Evolutionary conservation across 2,329 filamentous ascomycete species (phyloP).

Genomic region (Fusarium kyushuense): DNA sequence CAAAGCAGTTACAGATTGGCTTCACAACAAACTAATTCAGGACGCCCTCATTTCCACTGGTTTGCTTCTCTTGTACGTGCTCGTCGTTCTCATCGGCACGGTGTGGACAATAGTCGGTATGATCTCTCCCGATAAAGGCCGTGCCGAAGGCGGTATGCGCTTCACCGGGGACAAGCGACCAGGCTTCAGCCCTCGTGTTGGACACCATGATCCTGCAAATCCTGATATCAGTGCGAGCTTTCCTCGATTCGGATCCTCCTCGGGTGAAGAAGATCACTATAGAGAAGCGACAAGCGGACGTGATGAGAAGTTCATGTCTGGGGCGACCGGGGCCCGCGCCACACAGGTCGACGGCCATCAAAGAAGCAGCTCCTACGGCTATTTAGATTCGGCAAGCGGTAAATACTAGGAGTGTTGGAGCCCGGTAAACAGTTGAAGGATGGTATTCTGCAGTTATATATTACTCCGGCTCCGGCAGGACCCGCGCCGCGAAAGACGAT

Average conservation of each 20-base stretch:
- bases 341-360: conserved; percentile 49
- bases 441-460: conserved; percentile 33
- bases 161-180: conserved; percentile 50
- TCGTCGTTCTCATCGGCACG: conserved; percentile 81
- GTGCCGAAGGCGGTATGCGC: conserved; percentile 66
- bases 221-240: conserved; percentile 39
- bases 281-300: conserved; percentile 26
- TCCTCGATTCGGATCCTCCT: conserved; percentile 46
- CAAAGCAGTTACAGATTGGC: conserved; percentile 72
- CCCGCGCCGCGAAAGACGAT: conserved; percentile 44
- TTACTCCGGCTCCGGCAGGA: conserved; percentile 47
- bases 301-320: conserved; percentile 50
- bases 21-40: conserved; percentile 75
- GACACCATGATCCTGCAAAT: conserved; percentile 41
- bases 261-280: conserved; percentile 39
- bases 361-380: conserved; percentile 53
- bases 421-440: conserved; percentile 28
- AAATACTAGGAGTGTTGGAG: conserved; percentile 45
- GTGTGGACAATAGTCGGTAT: conserved; percentile 73
- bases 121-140: conserved; percentile 66
- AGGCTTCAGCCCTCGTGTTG: conserved; percentile 45
- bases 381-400: conserved; percentile 48
- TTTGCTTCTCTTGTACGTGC: conserved; percentile 80
- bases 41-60: conserved; percentile 84
- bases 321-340: conserved; percentile 40